Percentiles rank a stretch among this genome's conserved stretches.
Evolutionary conservation across 208 protist species (phyloP).

Genomic region (Wallacemonas sp.): DNA sequence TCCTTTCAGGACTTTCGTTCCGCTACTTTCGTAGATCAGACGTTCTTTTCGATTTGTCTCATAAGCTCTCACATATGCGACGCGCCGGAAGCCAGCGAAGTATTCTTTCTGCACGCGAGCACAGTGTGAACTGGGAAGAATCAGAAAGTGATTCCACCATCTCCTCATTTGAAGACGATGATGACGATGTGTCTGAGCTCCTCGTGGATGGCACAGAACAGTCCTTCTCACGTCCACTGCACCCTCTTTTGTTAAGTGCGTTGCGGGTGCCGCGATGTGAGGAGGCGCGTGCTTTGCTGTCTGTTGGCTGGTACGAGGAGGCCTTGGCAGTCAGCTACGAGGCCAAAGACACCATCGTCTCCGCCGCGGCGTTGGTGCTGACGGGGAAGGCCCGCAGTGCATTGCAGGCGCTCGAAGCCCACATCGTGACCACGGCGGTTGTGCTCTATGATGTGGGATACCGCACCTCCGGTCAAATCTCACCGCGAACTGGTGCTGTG

Average conservation of each 20-base stretch:
- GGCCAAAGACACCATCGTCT: slow-evolving; percentile 59
- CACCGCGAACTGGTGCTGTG: neutral
- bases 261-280: slow-evolving; percentile 17
- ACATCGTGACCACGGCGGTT: slow-evolving; percentile 60
- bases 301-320: slow-evolving; percentile 52
- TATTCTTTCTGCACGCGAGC: slow-evolving; percentile 6
- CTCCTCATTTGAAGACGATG: neutral
- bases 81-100: slow-evolving; percentile 3
- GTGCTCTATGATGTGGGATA: slow-evolving; percentile 30
- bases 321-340: slow-evolving; percentile 34
- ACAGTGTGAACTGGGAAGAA: slow-evolving; percentile 3
- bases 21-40: no score
- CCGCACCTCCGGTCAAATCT: neutral
- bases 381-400: slow-evolving; percentile 37
- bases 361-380: slow-evolving; percentile 48
- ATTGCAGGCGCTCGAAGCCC: slow-evolving; percentile 55
- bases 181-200: neutral
- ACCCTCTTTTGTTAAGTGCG: neutral
- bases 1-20: no score
- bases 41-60: slow-evolving; percentile 7
- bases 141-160: neutral
- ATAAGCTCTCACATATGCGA: slow-evolving; percentile 6
- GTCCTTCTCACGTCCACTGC: no score
- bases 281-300: slow-evolving; percentile 43
- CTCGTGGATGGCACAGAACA: neutral